Base-by-base conservation (phyloP, 306 rosid species). In the Begonia masoniana region DNA sequence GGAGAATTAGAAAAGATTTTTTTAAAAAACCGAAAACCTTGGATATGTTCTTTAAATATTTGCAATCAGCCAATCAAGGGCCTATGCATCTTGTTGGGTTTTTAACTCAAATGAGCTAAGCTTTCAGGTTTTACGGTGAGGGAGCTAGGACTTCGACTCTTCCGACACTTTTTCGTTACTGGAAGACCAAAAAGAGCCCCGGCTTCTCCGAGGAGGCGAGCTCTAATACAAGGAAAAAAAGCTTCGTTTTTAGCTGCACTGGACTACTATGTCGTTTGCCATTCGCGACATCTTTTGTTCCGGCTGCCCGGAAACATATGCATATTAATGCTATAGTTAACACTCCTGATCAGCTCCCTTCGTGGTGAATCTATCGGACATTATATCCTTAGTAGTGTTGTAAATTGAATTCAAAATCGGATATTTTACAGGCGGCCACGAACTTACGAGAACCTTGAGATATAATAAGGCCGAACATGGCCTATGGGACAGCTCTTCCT, bases 261-360 rank as follows among this genome's bases (percentile, higher is more conserved):
- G 31, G 99, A 92, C 61, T 92, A 92, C 79, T 92, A 92, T 39
- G 80, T 92, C 41, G 84, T 72, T 62, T 92, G 88, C 96, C n/a
- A n/a, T 86, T 55, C 86, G 96, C 36, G 86, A 86, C 71, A 76
- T 92, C 64, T n/a, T 92, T 92, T 50, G 57, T 92, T 62, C 86
- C 99, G 51, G 99, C 99, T 77, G 56, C 99, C 99, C 3, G 99
- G 99, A 74, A 92, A n/a, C n/a, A 92, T 57, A 92, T 92, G 99
- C 99, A 92, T n/a, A n/a, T n/a, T 76, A 92, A 92, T 61, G 99
- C 99, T 56, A 15, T 92, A 87, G 99, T 92, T 64, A 86, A 95
- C 68, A 42, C 58, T 55, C 61, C 47, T 70, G 13, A 6, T 15
- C 7, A 17, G 19, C 43, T 21, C n/a, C 41, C 15, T 10, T 21